A percentile compares a stretch with the other conserved stretches of the same genome.
These are phyloP conservation scores for Cryptococcus sp. DNA, from an alignment of 1,284 basidiomycete species.

Conservation along the genomic window DNA sequence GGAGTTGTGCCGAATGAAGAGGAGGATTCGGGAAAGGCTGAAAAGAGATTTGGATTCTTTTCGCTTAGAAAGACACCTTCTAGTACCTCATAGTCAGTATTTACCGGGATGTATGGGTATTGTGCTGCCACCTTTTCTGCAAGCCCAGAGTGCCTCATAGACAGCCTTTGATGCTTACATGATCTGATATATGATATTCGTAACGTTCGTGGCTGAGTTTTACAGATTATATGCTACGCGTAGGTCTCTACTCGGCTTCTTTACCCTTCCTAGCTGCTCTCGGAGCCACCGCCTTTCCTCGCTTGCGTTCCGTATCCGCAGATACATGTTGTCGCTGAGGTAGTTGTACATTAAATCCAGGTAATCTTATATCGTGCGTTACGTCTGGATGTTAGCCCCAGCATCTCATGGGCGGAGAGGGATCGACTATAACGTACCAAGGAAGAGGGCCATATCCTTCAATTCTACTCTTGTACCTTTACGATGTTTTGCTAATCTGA, in stretches of 20 bases:
- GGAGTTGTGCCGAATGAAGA: neutral
- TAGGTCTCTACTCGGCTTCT: neutral
- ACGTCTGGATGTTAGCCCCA: neutral
- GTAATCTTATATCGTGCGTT: neutral
- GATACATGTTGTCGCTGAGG: neutral
- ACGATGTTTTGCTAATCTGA: constrained; percentile 37
- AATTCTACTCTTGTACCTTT: constrained; percentile 31
- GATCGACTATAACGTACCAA: constrained; percentile 17
- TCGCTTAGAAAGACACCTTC: constrained; percentile 31
- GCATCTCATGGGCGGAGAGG: neutral
- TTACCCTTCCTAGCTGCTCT: neutral
- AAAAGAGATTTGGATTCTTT: constrained; percentile 42
- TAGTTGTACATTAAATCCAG: neutral
- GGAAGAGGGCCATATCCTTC: constrained; percentile 36
- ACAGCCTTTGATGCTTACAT: too few relatives aligned
- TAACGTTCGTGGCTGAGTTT: too few relatives aligned
- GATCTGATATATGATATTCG: too few relatives aligned
- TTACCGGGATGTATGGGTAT: neutral
- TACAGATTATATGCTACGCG: too few relatives aligned
- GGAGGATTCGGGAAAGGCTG: constrained; percentile 15
- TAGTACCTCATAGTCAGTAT: constrained; percentile 2
- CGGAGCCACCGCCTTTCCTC: neutral
- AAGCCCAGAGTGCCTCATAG: too few relatives aligned
- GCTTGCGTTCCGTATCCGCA: neutral
- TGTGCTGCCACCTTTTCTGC: too few relatives aligned